Base-by-base conservation (phyloP, 2,329 filamentous ascomycete genomes). In the Colletotrichum australisinense region DNA sequence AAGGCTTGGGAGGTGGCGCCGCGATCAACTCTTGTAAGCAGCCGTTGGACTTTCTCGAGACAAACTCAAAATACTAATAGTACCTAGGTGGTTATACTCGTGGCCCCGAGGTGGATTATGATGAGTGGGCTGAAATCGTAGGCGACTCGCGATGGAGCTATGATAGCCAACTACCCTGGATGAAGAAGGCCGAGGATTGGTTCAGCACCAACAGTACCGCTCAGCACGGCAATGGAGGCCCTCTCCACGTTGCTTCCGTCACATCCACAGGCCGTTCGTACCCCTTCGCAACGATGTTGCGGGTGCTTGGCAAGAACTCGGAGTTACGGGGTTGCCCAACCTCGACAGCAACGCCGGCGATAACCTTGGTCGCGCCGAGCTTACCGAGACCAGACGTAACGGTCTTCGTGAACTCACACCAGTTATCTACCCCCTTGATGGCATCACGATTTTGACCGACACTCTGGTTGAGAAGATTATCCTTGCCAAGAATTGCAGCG, bases 261-360 rank as follows among this genome's bases (percentile, higher is more conserved):
- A 77, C 75, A 2, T 77, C 77, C 3, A 75, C 79, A 5, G 78
- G 78, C 35, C 82, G 86, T 42, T 77, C 71, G 1, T 87, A 85
- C 60, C 83, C 0, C 78, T 88, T 0, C 78, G 81, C 11, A 79
- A 83, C 1, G 74, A 78, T 0, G 74, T 85, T 1, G 76, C 78
- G 24, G 74, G 77, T 5, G 81, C 83, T 4, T 87, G 84, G 84
- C 75, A 77, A 16, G 84, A 86, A 74, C 81, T 85, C 8, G 82
- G 85, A 1, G 78, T 82, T 52, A 70, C 75, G 46, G 76, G 75
- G 2, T 73, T 80, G 3, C 77, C 75, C 0, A 69, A 80, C 63
- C 35, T 64, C 9, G 67, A 69, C 38, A 74, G 80, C 62, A 80
- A 81, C 72, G 42, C 76, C 62, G 76, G 79, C 30, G 52, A 77